These are phyloP conservation scores for Haematococcus lacustris DNA, from an alignment of 139 green algal species.

Conservation along the genomic window DNA sequence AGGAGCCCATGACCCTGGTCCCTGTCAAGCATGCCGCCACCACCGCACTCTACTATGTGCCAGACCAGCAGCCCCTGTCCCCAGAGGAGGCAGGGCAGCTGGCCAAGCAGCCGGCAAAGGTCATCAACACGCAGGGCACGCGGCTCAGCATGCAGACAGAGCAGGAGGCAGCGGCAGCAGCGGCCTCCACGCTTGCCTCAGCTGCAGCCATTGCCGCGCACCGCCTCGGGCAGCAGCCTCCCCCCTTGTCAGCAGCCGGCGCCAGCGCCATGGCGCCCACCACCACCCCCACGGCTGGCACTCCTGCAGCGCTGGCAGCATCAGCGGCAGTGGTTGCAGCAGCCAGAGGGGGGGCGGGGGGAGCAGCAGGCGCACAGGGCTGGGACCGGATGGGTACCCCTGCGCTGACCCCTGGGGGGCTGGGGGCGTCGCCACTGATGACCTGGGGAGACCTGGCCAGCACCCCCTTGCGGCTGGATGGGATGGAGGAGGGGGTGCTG, in stretches of 20 bases:
- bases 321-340: not conserved
- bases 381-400: constrained; percentile 31
- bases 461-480: constrained; percentile 68
- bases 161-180: constrained; percentile 6
- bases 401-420: constrained; percentile 8
- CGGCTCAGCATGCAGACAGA: not conserved
- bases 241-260: too few relatives aligned
- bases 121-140: not conserved
- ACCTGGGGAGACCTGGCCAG: constrained; percentile 80
- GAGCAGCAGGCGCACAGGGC: not conserved
- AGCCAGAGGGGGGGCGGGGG: not conserved
- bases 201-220: not conserved
- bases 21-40: constrained; percentile 42
- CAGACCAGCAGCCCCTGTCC: constrained; percentile 18
- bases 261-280: too few relatives aligned
- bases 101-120: constrained; percentile 12
- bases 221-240: too few relatives aligned
- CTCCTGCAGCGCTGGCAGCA: not conserved
- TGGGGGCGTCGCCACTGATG: constrained; percentile 66
- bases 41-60: constrained; percentile 66
- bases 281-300: too few relatives aligned
- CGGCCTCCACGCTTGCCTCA: not conserved
- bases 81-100: constrained; percentile 39
- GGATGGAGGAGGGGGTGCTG: constrained; percentile 13
- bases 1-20: constrained; percentile 48